A percentile compares a stretch with the other conserved stretches of the same genome.
Evolutionary conservation across 768 basidiomycete genomes (phyloP).

Genomic region (Kwoniella dejecticola): DNA sequence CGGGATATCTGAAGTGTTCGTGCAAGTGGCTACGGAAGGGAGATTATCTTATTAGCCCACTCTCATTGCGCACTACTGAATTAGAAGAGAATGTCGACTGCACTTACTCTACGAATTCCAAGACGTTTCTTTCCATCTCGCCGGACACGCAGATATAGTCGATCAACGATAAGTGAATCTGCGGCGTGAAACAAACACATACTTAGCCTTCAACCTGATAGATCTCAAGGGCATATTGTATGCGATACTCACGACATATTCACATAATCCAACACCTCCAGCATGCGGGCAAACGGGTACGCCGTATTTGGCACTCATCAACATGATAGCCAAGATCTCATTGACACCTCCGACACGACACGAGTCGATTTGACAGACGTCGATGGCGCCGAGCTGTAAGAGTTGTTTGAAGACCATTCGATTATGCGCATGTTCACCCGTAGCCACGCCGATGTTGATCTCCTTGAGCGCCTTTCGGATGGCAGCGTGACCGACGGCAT

Average conservation of each 20-base stretch:
- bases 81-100: neutral
- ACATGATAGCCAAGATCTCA: conserved; percentile 82
- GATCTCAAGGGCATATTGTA: neutral
- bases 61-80: conserved; percentile 55
- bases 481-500: conserved; percentile 67
- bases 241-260: conserved; percentile 69
- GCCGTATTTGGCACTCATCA: conserved; percentile 91
- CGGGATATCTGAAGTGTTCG: conserved; percentile 86
- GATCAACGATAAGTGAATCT: conserved; percentile 67
- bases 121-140: conserved; percentile 88
- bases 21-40: conserved; percentile 70
- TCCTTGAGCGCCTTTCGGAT: conserved; percentile 72
- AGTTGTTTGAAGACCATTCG: conserved; percentile 83
- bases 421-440: conserved; percentile 93
- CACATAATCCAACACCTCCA: conserved; percentile 89
- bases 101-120: conserved; percentile 60
- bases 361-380: conserved; percentile 93
- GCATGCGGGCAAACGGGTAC: conserved; percentile 90
- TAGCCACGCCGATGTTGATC: conserved; percentile 83
- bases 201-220: neutral
- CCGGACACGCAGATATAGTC: conserved; percentile 92
- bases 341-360: conserved; percentile 91
- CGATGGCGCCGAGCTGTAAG: conserved; percentile 81
- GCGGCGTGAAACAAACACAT: neutral
- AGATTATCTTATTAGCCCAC: conserved; percentile 61